A percentile compares a stretch with the other conserved stretches of the same genome.
phyloP scores from a whole-genome alignment of 805 yeast genomes.

The Vanderwaltozyma tropicalis region DNA sequence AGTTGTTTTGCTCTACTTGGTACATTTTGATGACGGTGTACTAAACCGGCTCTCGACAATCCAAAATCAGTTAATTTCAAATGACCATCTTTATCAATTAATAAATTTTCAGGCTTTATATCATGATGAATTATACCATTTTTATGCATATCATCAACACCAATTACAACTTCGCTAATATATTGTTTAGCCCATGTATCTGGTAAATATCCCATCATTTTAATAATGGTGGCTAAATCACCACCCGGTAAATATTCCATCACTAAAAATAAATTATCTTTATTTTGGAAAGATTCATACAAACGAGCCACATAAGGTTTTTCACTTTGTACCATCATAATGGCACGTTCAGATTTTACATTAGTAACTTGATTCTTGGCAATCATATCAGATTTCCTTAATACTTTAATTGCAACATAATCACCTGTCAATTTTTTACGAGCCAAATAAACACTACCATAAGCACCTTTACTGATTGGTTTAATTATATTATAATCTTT shows the following conservation, averaged over 20 bases:
- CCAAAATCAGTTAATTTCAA: conserved; percentile 93
- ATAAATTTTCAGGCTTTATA: conserved; percentile 84
- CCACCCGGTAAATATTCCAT: conserved; percentile 98
- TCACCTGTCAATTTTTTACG: conserved; percentile 82
- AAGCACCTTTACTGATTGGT: conserved; percentile 95
- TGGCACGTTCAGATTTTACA: conserved; percentile 89
- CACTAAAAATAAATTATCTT: conserved; percentile 77
- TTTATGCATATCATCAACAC: conserved; percentile 79
- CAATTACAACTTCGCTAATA: conserved; percentile 81
- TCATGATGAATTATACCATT: conserved; percentile 92
- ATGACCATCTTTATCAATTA: conserved; percentile 83
- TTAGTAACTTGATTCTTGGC: conserved; percentile 94
- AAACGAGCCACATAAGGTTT: conserved; percentile 88
- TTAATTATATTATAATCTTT: conserved; percentile 82
- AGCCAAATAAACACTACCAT: conserved; percentile 88
- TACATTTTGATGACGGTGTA: conserved; percentile 56
- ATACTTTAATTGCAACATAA: conserved; percentile 85
- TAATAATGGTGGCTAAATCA: conserved; percentile 79
- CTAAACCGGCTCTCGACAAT: conserved; percentile 76
- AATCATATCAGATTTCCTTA: conserved; percentile 90
- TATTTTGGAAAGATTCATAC: conserved; percentile 79
- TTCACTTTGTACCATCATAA: conserved; percentile 94
- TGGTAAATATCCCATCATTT: conserved; percentile 72
- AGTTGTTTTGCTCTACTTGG: conserved; percentile 4
- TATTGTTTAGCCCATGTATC: conserved; percentile 80